Base-by-base conservation (phyloP, 352 stramenopile genomes). In the Phytophthora citrophthora region DNA sequence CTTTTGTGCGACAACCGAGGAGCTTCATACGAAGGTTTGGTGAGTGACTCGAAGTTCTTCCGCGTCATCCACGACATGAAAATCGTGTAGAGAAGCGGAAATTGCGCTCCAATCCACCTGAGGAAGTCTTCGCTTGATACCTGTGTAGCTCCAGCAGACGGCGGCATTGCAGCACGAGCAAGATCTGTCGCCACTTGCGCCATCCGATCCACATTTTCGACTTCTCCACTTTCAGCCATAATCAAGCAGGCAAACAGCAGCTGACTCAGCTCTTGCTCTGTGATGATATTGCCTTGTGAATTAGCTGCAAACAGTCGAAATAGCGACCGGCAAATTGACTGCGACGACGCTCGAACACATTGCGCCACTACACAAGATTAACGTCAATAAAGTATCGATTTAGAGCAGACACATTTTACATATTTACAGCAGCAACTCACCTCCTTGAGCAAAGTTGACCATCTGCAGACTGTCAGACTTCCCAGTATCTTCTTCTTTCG, bases 61-160 rank as follows among this genome's bases (percentile, higher is more conserved):
- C 40, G 64, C 12, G 70, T 64, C 63, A 95, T 77, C 83, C 86
- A 95, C 64, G 82, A 85, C 34, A 81, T 77, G 26, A 95, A 91
- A 31, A 93, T 55, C 5, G 84, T 87, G 64, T 92, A 89, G 16
- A 95, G 47, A 40, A 95, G 73, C 18, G 88, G 88, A 24, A 81
- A 83, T n/a, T 92, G 76, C 3, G 68, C 50, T 54, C 56, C 78
- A 38, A 69, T 64, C 83, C 84, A 95, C 10, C 73, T 74, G 5
- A 90, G 57, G 39, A 94, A 89, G 13, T 88, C 82, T 27, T 90
- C 74, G 15, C 61, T 79, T 6, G 81, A 81, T 8, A 45, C 27
- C 18, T 77, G 27, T 12, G 59, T 68, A 34, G 59, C 20, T 15
- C 50, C 58, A 5, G 45, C 43, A 5, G 76, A 55, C 39, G 65